Base-by-base conservation (phyloP, 2,329 filamentous ascomycete genomes). In the Ceratocystis destructans region DNA sequence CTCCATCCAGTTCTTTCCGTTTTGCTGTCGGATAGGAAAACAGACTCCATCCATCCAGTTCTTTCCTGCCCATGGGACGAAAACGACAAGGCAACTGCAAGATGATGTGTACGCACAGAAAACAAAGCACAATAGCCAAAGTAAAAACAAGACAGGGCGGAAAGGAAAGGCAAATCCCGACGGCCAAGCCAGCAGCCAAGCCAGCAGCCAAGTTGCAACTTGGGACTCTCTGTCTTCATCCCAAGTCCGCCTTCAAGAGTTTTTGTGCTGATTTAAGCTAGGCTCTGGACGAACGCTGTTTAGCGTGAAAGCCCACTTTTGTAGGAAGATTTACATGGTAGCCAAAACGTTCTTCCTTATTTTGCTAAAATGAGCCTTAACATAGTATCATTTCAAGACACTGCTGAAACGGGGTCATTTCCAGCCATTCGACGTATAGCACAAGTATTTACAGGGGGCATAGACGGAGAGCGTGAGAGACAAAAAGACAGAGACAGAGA, bases 371-470 rank as follows among this genome's bases (percentile, higher is more conserved):
- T 57, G 53, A 57, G 53, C 53, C 53, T 31, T 57, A 57, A 33
- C 53, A 57, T 57, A 57, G 53, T 31, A 31, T 57, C 53, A 57
- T 57, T 33, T 57, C 53, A 57, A 57, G 53, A 57, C 53, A 57
- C 53, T 57, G 53, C 53, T 57, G 53, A 57, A 57, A 57, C 53
- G 28, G 53, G 53, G 53, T 57, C 53, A 57, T 57, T 57, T 57
- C 53, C 53, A 22, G 7, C 22, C 31, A 12, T 57, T 31, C 12
- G 15, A 33, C n/a, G 53, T 57, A 57, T 17, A 57, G 17, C 8
- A 8, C 53, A 57, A 2, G 53, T 57, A 57, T 7, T 57, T 57
- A 7, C 53, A 57, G 53, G 25, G 25, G 53, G 15, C 33, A 12
- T 37, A 37, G 8, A 12, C 8, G 33, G 33, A 37, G 10, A 37